phyloP scores from a whole-genome alignment of 257 asterid genomes.

The Scutellaria galericulata region DNA sequence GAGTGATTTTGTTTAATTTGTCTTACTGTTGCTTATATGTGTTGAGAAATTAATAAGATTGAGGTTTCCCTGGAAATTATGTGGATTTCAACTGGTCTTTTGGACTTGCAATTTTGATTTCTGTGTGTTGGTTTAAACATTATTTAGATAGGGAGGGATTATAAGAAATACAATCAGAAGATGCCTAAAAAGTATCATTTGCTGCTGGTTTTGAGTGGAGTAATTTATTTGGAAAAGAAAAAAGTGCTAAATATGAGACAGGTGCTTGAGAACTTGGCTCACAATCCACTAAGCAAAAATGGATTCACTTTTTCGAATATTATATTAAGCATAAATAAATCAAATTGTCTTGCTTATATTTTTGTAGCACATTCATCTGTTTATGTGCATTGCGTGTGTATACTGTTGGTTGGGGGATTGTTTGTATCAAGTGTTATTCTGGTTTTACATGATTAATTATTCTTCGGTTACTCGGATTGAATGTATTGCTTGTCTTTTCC shows the following conservation, averaged over 20 bases:
- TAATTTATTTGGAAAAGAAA: background rate
- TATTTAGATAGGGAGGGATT: background rate
- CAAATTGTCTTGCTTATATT: slow-evolving; percentile 7
- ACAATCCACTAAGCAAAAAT: background rate
- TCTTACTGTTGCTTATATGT: background rate
- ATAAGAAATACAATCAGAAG: background rate
- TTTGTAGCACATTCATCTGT: background rate
- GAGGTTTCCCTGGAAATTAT: background rate
- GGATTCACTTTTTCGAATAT: background rate
- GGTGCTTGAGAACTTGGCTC: slow-evolving; percentile 13
- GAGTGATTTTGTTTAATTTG: slow-evolving; percentile 11
- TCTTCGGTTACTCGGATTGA: slow-evolving; percentile 2
- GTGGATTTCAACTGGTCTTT: background rate
- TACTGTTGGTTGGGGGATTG: background rate
- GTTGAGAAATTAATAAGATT: background rate
- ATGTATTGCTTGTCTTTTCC: slow-evolving; percentile 20
- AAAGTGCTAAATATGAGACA: background rate
- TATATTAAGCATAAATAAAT: background rate
- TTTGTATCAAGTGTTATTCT: background rate
- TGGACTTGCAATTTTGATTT: background rate
- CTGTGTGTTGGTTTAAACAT: background rate
- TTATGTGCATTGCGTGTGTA: background rate
- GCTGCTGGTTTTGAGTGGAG: background rate
- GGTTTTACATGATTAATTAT: slow-evolving; percentile 3
- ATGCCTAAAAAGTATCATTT: slow-evolving; percentile 25